Conservation (phyloP, 2,329 filamentous ascomycete species). For the Cordyceps cicadae region DNA sequence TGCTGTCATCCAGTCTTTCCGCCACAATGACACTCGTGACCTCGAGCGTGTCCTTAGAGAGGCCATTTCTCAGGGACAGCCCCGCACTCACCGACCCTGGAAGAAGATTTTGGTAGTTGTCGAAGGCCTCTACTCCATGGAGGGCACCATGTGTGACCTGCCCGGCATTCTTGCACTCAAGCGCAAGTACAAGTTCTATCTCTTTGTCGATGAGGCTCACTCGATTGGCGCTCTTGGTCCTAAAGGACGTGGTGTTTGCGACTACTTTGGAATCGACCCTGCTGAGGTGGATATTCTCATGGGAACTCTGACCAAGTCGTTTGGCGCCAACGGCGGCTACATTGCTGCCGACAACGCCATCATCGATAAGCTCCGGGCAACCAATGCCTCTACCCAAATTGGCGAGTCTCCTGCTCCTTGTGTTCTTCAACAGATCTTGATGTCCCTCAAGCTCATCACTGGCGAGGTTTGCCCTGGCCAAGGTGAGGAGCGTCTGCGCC, state of each 20-base stretch:
- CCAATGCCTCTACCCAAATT: conserved; percentile 78
- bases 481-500: conserved; percentile 89
- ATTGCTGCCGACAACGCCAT: conserved; percentile 82
- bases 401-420: conserved; percentile 83
- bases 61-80: conserved; percentile 91
- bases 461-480: conserved; percentile 84
- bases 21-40: conserved; percentile 90
- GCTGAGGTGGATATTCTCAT: conserved; percentile 88
- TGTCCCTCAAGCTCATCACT: conserved; percentile 78
- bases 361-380: conserved; percentile 81
- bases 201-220: conserved; percentile 95
- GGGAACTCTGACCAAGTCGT: conserved; percentile 97
- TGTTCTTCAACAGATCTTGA: conserved; percentile 83
- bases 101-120: conserved; percentile 97
- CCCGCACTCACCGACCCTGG: conserved; percentile 96
- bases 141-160: conserved; percentile 97
- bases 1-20: conserved; percentile 92
- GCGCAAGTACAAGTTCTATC: conserved; percentile 91
- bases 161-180: conserved; percentile 80
- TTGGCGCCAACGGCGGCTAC: conserved; percentile 96
- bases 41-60: conserved; percentile 82
- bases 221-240: conserved; percentile 90
- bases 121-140: conserved; percentile 98
- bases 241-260: conserved; percentile 83
- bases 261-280: conserved; percentile 91